Evolutionary conservation across 306 rosid genomes (phyloP), one percentile per base, ranked within the genome.

Genomic region (Sophora flavescens): DNA sequence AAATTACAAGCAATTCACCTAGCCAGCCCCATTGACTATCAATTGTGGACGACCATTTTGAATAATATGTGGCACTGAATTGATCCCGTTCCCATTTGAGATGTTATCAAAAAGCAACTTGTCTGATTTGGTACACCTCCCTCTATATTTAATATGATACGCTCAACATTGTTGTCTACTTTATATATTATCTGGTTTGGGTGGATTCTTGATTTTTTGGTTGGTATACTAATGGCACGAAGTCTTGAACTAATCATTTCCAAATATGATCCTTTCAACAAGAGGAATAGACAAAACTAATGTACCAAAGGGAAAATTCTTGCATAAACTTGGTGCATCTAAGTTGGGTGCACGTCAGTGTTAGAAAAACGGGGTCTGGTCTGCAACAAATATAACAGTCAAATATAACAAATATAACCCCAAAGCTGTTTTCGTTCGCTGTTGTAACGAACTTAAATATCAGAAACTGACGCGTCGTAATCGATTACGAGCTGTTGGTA

Each of bases 21-120:
- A 38, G 65, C 56, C 68, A 38, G 65, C 56, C 68, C 61, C 62
- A 41, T 72, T 7, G 16, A 8, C n/a, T 59, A 26, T 13, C 59
- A 30, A 11, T 30, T 74, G 33, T 59, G 28, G 18, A 45, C 4
- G 32, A 15, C 69, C 45, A 39, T 44, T 74, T 44, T 60, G 48
- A 60, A 60, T 44, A 9, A 17, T 12, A 3, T 56, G 63, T 70
- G 63, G 13, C 16, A n/a, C 48, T 51, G 33, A 30, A 11, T 66
- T 7, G 68, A 8, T 35, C 41, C 26, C 2, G 13, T 64, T 64
- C n/a, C 18, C 36, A 68, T 47, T 68, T 36, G 44, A 68, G 36
- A 13, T 42, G 17, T 42, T 52, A 42, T 42, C 38, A 12, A 33
- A 33, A 60, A 42, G 54, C 56, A 65, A 22, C 12, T 65, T 42